Percentiles rank a stretch among this genome's conserved stretches.
Conservation (phyloP, 2,329 filamentous ascomycete species). For the Cladophialophora chaetospira region DNA sequence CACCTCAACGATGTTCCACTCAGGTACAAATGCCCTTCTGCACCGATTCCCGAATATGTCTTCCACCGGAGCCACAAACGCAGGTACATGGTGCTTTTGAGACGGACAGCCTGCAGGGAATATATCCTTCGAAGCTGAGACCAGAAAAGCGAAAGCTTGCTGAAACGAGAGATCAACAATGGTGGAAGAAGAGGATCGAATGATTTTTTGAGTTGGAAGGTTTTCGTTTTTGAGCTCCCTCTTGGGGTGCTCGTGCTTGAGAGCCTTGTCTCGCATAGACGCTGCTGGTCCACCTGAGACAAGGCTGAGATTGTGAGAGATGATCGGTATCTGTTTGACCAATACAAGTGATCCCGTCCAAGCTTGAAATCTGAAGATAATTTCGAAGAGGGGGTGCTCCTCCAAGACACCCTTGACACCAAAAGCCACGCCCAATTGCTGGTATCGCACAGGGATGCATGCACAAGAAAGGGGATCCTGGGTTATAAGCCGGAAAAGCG, state of each 20-base stretch:
- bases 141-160: constrained; percentile 24
- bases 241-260: too few relatives aligned
- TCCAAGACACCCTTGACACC: constrained; percentile 4
- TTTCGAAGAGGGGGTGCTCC: neutral
- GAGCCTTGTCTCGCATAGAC: neutral
- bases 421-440: constrained; percentile 16
- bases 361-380: constrained; percentile 5
- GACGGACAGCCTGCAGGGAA: constrained; percentile 9
- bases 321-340: constrained; percentile 5
- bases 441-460: constrained; percentile 19
- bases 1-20: neutral
- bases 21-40: neutral
- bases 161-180: constrained; percentile 30
- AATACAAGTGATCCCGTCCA: neutral
- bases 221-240: constrained; percentile 10
- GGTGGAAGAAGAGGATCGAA: constrained; percentile 6
- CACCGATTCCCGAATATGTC: neutral
- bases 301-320: too few relatives aligned
- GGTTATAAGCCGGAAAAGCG: constrained; percentile 2
- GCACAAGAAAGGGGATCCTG: constrained; percentile 13
- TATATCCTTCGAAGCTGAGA: constrained; percentile 3
- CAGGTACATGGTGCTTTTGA: neutral
- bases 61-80: neutral
- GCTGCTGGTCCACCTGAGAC: too few relatives aligned
- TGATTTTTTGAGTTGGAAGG: constrained; percentile 4